Conservation (phyloP, 129 eudicot species). For the Helianthus annuus region HanXRQr2.0-SUNRISE NC_035447.2:32466753-32467252, state of each 20-base stretch:
- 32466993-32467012: neutral
- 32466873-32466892: neutral
- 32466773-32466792: neutral
- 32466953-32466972: too few relatives aligned
- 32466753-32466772: neutral
- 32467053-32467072: slow-evolving; percentile 6
- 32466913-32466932: neutral
- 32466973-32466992: too few relatives aligned
- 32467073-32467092: neutral
- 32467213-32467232: slow-evolving; percentile 5
- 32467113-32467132: neutral
- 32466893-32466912: neutral
- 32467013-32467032: neutral
- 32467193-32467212: neutral
- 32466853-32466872: neutral
- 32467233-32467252: neutral
- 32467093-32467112: neutral
- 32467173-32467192: slow-evolving; percentile 2
- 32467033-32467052: neutral
- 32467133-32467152: too few relatives aligned
- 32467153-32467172: neutral
- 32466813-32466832: neutral
- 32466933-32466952: neutral
- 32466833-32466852: neutral
- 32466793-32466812: slow-evolving; percentile 9